Conservation (phyloP, 305 asterid species). For the Plantago lanceolata region DNA sequence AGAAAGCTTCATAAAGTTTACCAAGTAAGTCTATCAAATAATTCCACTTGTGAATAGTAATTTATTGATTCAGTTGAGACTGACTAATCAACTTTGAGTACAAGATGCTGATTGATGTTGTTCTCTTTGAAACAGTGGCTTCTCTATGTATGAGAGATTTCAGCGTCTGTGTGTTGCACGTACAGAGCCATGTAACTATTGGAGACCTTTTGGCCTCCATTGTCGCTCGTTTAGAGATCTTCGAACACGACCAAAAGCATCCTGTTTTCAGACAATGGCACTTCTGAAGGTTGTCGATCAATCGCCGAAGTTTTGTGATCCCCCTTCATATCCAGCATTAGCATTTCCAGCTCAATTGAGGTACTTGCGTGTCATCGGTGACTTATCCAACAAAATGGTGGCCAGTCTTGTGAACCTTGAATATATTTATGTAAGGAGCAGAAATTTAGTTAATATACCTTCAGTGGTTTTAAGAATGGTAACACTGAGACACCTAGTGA, state of each 20-base stretch:
- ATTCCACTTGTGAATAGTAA: not conserved
- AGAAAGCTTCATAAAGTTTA: not conserved
- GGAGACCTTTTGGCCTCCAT: slow-evolving; percentile 14
- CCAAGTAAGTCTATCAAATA: not conserved
- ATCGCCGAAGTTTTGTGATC: not conserved
- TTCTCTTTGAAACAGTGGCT: not conserved
- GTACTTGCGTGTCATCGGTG: slow-evolving; percentile 17
- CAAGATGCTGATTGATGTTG: not conserved
- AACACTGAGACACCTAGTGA: slow-evolving; percentile 23
- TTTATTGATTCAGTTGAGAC: not conserved
- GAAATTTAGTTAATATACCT: not conserved
- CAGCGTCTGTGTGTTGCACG: not conserved
- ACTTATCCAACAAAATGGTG: slow-evolving; percentile 15
- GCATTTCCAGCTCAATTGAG: slow-evolving; percentile 18
- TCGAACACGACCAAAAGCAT: not conserved
- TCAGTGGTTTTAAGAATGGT: slow-evolving; percentile 19
- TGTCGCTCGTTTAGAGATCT: slow-evolving; percentile 4
- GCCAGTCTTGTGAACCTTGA: slow-evolving; percentile 27
- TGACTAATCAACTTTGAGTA: not conserved
- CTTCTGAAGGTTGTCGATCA: slow-evolving; percentile 25
- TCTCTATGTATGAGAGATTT: slow-evolving; percentile 5
- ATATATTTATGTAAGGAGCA: slow-evolving; percentile 6
- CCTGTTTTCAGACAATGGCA: slow-evolving; percentile 4
- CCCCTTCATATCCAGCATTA: not conserved
- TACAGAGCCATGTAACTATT: not conserved